Percentiles rank a stretch among this genome's conserved stretches.
Evolutionary conservation across 768 basidiomycete species (phyloP).

Genomic region (Russula sp.): DNA sequence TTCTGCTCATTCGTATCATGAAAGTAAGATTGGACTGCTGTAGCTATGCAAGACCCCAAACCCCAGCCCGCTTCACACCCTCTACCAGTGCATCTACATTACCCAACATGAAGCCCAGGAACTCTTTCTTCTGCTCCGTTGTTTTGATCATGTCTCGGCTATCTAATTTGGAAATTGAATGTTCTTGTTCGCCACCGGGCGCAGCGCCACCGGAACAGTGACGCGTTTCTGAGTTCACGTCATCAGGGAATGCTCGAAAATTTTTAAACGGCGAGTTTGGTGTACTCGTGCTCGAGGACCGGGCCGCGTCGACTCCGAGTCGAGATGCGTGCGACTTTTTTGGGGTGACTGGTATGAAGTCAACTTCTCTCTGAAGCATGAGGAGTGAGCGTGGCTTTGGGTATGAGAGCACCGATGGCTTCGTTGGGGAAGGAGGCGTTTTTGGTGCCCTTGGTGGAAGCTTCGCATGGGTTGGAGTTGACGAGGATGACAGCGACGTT

Average conservation of each 20-base stretch:
- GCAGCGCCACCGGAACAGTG: constrained; percentile 15
- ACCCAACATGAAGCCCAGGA: constrained; percentile 76
- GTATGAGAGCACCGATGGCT: constrained; percentile 23
- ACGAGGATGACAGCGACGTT: constrained; percentile 30
- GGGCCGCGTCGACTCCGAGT: constrained; percentile 30
- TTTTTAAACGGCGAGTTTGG: constrained; percentile 19
- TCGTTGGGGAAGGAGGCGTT: constrained; percentile 17
- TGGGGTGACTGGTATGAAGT: constrained; percentile 69
- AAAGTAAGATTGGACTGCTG: too few relatives aligned
- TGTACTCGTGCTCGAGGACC: constrained; percentile 19
- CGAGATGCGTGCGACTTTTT: constrained; percentile 42
- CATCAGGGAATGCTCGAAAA: constrained; percentile 2
- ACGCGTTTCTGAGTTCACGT: background rate
- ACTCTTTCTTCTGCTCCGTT: constrained; percentile 78
- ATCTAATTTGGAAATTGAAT: constrained; percentile 20
- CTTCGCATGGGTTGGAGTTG: constrained; percentile 30
- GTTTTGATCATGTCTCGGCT: constrained; percentile 34
- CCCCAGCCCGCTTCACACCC: constrained; percentile 77
- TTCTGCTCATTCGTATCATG: too few relatives aligned
- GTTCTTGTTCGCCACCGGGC: constrained; percentile 21
- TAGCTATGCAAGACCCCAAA: constrained; percentile 68
- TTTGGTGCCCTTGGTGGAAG: background rate
- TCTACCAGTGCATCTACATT: constrained; percentile 91
- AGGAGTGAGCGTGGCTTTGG: constrained; percentile 46
- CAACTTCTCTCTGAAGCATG: constrained; percentile 66